Evolutionary conservation across 495 filamentous ascomycete species (phyloP), one percentile per base, ranked within the genome.

Genomic region (Hyaloscypha hepaticicola): DNA sequence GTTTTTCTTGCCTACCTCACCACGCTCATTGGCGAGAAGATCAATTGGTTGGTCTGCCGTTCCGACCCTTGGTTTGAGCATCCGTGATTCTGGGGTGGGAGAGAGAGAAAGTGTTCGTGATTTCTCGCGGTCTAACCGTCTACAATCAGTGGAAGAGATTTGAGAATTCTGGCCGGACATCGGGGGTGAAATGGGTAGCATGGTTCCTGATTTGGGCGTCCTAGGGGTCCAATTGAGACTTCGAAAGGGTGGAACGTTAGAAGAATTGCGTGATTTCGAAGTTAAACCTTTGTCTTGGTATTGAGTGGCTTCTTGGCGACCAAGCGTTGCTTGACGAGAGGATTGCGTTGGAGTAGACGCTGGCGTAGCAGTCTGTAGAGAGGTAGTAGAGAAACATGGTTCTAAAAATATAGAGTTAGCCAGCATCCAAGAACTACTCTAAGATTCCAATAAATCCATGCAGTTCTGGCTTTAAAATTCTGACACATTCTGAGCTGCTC

Each of bases 191-290:
- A 19, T 45, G 6, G 38, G 38, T 3, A 16, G 1, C 38, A 45
- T 45, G 12, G 6, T 19, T 4, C 12, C 38, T 45, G 38, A 45
- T 45, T 16, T 9, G 12, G 38, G 9, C 19, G 38, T 14, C 16
- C 19, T 58, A 9, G 29, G 24, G 19, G 29, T 31, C 56, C 56
- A 58, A 31, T 38, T 28, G 12, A 38, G 31, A 34, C 33, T 45
- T 58, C 56, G 31, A 25, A 58, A 58, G 11, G 9, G 22, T 58
- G 53, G 31, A 56, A 19, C 21, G 26, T 29, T 26, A 53, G 26
- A 53, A 26, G 50, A 24, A 19, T 29, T 56, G 53, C 5, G 53
- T 56, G 25, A 29, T 26, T 31, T 45, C 16, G 38, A 45, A 45
- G 38, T 45, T 9, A 8, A 19, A 16, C 9, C 4, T 16, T 16